Percentiles rank a stretch among this genome's conserved stretches.
These are phyloP conservation scores for Pleurotus sapidus DNA, from an alignment of 768 basidiomycete genomes.

Conservation along the genomic window DNA sequence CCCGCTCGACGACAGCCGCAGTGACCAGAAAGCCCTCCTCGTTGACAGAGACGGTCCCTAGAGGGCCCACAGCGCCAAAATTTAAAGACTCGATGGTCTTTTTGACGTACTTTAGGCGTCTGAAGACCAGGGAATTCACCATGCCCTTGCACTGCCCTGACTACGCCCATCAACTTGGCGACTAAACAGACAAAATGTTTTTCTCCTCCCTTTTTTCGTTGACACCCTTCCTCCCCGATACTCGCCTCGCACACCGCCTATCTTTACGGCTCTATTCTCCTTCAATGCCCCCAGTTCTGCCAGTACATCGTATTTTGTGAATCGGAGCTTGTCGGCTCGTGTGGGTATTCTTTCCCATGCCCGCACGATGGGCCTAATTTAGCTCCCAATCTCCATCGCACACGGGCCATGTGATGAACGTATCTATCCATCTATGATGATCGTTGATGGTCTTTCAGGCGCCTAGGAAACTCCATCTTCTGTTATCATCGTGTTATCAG, in stretches of 20 bases:
- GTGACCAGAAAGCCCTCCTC: not conserved
- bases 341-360: slow-evolving; percentile 4
- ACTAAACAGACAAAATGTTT: slow-evolving; percentile 8
- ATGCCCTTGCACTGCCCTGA: slow-evolving; percentile 4
- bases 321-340: slow-evolving; percentile 6
- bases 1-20: not conserved
- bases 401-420: not conserved
- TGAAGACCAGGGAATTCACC: not conserved
- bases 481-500: no score
- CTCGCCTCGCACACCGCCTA: not conserved
- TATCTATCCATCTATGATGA: not conserved
- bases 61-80: not conserved
- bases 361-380: not conserved
- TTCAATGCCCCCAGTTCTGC: not conserved
- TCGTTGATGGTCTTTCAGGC: no score
- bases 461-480: no score
- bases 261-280: not conserved
- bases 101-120: not conserved
- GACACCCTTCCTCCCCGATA: not conserved
- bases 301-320: not conserved
- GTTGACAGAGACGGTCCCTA: not conserved
- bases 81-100: not conserved
- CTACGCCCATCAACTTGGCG: slow-evolving; percentile 4
- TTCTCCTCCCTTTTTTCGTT: not conserved
- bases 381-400: not conserved